These are phyloP conservation scores for Coemansia javaensis DNA, from an alignment of 192 early-diverging fungal species.

Conservation along the genomic window DNA sequence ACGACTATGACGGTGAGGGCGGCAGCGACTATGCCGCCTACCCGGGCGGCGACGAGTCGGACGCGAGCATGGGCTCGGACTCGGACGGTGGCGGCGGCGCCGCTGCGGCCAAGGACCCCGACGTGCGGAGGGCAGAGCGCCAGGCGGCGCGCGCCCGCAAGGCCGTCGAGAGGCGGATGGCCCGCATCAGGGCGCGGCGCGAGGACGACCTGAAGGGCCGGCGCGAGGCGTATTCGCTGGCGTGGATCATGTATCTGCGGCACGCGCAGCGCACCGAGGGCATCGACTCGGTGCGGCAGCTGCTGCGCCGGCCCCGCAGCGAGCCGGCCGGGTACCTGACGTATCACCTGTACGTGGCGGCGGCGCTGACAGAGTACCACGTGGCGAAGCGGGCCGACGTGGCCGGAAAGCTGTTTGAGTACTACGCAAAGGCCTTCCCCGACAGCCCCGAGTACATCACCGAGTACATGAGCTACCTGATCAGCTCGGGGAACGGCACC, in stretches of 20 bases:
- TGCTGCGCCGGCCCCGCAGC: constrained; percentile 66
- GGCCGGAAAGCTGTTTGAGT: constrained; percentile 86
- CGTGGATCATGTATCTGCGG: constrained; percentile 89
- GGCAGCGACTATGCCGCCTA: no score
- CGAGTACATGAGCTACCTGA: constrained; percentile 83
- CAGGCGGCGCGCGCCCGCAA: constrained; percentile 30
- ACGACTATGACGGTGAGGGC: no score
- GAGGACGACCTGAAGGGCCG: constrained; percentile 21
- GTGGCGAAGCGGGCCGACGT: constrained; percentile 76
- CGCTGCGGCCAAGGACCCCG: constrained; percentile 4
- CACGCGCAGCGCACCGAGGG: constrained; percentile 73
- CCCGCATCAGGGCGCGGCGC: constrained; percentile 38
- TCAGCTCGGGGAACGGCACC: constrained; percentile 84
- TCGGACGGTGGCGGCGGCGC: constrained; percentile 41
- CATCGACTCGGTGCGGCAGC: constrained; percentile 62
- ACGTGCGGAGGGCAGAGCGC: constrained; percentile 17
- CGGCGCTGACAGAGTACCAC: constrained; percentile 91
- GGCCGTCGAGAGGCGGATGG: constrained; percentile 37
- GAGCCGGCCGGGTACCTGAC: constrained; percentile 70
- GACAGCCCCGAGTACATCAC: constrained; percentile 69
- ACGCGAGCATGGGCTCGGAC: constrained; percentile 18
- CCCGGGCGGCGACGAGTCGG: constrained; percentile 44
- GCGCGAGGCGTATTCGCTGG: constrained; percentile 58
- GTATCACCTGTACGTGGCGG: constrained; percentile 84
- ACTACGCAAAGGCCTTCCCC: constrained; percentile 76